Evolutionary conservation across 2,329 filamentous ascomycete species (phyloP).

Genomic region (Aspergillus udagawae): DNA sequence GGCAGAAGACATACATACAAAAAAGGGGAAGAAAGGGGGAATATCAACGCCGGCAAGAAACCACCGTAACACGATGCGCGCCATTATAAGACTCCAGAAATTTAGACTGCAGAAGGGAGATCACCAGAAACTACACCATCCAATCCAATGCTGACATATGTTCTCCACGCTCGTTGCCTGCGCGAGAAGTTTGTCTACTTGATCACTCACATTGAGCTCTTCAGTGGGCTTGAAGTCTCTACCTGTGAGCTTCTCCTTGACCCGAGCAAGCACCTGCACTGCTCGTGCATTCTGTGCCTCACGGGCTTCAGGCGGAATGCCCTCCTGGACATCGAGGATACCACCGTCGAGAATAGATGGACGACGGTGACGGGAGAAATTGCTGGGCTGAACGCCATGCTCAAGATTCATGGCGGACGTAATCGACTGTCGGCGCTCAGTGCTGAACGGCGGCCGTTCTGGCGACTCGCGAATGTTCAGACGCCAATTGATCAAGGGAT

Average conservation of each 20-base stretch:
- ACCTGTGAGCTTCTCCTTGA: slow-evolving; percentile 93
- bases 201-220: slow-evolving; percentile 77
- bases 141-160: slow-evolving; percentile 97
- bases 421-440: slow-evolving; percentile 58
- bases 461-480: slow-evolving; percentile 63
- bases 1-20: slow-evolving; percentile 6
- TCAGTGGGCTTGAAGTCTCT: slow-evolving; percentile 83
- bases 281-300: slow-evolving; percentile 93
- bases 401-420: slow-evolving; percentile 48
- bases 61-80: slow-evolving; percentile 24
- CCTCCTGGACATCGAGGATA: slow-evolving; percentile 41
- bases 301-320: slow-evolving; percentile 41
- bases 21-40: slow-evolving; percentile 11
- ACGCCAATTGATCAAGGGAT: slow-evolving; percentile 97
- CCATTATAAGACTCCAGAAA: slow-evolving; percentile 22
- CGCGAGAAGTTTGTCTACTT: slow-evolving; percentile 91
- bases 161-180: slow-evolving; percentile 98
- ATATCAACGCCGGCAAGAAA: slow-evolving; percentile 18
- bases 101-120: slow-evolving; percentile 6
- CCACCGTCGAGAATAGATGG: slow-evolving; percentile 64
- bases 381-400: slow-evolving; percentile 57
- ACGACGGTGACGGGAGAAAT: slow-evolving; percentile 62
- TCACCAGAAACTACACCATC: slow-evolving; percentile 98
- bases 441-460: slow-evolving; percentile 55
- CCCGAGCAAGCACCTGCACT: slow-evolving; percentile 82